Conservation (phyloP, 169 alveolate genomes). For the Haemoproteus tartakovskyi region DNA sequence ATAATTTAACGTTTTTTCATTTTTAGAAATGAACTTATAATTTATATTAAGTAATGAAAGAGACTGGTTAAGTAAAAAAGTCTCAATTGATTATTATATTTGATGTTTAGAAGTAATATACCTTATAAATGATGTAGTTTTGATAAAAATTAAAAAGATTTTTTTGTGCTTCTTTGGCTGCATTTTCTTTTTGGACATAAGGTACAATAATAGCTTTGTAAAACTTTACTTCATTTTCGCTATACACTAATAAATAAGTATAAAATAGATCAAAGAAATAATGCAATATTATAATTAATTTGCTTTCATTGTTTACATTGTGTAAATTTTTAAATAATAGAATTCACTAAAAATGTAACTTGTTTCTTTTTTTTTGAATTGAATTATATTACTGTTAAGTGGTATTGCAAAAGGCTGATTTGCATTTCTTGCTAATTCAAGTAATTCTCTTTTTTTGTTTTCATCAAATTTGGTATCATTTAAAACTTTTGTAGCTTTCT, state of each 20-base stretch:
- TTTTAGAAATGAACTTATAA: neutral
- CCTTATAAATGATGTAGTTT: conserved; percentile 43
- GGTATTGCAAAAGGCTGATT: conserved; percentile 28
- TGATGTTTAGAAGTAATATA: too few species aligned
- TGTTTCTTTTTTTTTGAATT: too few species aligned
- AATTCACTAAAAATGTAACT: too few species aligned
- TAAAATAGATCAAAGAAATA: too few species aligned
- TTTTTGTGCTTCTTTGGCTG: conserved; percentile 20
- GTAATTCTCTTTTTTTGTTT: conserved; percentile 30
- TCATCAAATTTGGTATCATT: conserved; percentile 23
- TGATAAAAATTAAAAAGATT: conserved; percentile 18
- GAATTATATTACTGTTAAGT: conserved; percentile 20
- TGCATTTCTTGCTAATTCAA: conserved; percentile 29
- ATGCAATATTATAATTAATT: too few species aligned
- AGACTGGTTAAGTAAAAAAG: too few species aligned
- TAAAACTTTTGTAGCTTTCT: neutral
- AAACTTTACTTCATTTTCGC: conserved; percentile 37
- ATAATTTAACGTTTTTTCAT: neutral
- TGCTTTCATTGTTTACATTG: too few species aligned
- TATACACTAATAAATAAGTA: conserved; percentile 22
- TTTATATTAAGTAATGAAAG: too few species aligned
- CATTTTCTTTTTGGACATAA: conserved; percentile 38
- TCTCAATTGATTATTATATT: too few species aligned
- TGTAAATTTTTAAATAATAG: too few species aligned
- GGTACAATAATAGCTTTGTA: conserved; percentile 26